Percentiles rank a stretch among this genome's conserved stretches.
These are phyloP conservation scores for Yamadazyma phyllophila DNA, from an alignment of 805 yeast genomes.

Conservation along the genomic window DNA sequence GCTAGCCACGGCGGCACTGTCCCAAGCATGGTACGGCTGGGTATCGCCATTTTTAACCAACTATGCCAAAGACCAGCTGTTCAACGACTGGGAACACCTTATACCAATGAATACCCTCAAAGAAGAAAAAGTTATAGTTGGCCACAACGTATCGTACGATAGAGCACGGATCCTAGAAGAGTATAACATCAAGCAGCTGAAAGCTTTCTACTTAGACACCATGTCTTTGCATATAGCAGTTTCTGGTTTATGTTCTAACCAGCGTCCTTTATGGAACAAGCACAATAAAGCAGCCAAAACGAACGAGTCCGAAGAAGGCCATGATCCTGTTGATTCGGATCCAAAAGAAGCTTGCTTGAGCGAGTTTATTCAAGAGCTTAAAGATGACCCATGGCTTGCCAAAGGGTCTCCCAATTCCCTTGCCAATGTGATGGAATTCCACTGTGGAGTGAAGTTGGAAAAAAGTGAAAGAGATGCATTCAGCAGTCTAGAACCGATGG, in stretches of 20 bases:
- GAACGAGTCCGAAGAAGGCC: slow-evolving; percentile 10
- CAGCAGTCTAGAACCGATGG: slow-evolving; percentile 49
- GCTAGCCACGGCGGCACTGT: slow-evolving; percentile 76
- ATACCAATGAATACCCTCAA: slow-evolving; percentile 65
- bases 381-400: slow-evolving; percentile 82
- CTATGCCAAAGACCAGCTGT: slow-evolving; percentile 37
- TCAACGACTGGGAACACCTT: slow-evolving; percentile 53
- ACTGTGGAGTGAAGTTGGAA: slow-evolving; percentile 66
- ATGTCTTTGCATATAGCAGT: slow-evolving; percentile 91
- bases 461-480: slow-evolving; percentile 70
- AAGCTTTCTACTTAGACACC: slow-evolving; percentile 82
- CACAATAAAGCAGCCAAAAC: slow-evolving; percentile 40
- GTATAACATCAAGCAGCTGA: slow-evolving; percentile 62
- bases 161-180: slow-evolving; percentile 85
- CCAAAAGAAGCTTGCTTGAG: not conserved
- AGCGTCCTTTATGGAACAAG: slow-evolving; percentile 73
- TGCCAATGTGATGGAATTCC: slow-evolving; percentile 73
- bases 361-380: slow-evolving; percentile 28
- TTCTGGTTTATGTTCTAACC: slow-evolving; percentile 90
- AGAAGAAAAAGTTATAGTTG: slow-evolving; percentile 61
- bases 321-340: slow-evolving; percentile 15
- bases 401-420: slow-evolving; percentile 76
- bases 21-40: slow-evolving; percentile 91
- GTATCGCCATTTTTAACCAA: slow-evolving; percentile 78
- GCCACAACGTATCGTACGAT: slow-evolving; percentile 90